Evolutionary conservation across 768 basidiomycete genomes (phyloP).

Genomic region (Gymnopilus dilepis): DNA sequence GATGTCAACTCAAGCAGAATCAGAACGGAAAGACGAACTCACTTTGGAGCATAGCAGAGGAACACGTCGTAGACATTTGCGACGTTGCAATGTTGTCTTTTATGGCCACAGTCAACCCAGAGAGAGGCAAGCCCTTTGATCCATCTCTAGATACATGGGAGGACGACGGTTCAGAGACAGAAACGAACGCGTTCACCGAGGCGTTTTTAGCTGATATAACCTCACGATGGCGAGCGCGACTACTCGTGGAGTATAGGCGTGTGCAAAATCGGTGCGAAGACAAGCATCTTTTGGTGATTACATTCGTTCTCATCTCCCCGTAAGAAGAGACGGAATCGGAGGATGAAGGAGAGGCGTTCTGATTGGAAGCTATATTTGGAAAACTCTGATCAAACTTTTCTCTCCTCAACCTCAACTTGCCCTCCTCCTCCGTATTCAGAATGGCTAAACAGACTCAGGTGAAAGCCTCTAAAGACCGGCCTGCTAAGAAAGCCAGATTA

Average conservation of each 20-base stretch:
- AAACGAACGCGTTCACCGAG: conserved; percentile 62
- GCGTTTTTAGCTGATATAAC: conserved; percentile 43
- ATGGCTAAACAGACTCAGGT: conserved; percentile 19
- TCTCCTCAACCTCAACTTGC: background rate
- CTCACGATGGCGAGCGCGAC: conserved; percentile 31
- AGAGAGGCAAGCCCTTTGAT: conserved; percentile 35
- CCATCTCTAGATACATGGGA: too few relatives aligned
- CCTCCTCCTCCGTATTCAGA: conserved; percentile 1
- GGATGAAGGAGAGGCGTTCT: background rate
- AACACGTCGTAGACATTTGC: conserved; percentile 70
- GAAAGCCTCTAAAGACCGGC: conserved; percentile 20
- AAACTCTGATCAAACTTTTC: conserved; percentile 21
- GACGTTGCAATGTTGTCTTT: conserved; percentile 89
- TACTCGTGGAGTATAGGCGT: background rate
- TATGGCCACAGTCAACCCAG: conserved; percentile 62
- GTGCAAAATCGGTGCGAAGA: conserved; percentile 8
- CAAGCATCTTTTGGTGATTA: conserved; percentile 16
- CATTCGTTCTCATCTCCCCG: conserved; percentile 25
- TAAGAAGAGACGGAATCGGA: background rate
- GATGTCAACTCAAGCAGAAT: background rate
- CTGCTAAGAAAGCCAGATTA: conserved; percentile 34
- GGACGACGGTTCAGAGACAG: conserved; percentile 27
- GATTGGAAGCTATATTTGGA: conserved; percentile 18
- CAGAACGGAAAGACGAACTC: background rate
- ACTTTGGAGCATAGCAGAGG: conserved; percentile 78